Percentiles rank a stretch among this genome's conserved stretches.
Evolutionary conservation across 148 eudicot species (phyloP).

Genomic region (Nepenthes mirabilis): DNA sequence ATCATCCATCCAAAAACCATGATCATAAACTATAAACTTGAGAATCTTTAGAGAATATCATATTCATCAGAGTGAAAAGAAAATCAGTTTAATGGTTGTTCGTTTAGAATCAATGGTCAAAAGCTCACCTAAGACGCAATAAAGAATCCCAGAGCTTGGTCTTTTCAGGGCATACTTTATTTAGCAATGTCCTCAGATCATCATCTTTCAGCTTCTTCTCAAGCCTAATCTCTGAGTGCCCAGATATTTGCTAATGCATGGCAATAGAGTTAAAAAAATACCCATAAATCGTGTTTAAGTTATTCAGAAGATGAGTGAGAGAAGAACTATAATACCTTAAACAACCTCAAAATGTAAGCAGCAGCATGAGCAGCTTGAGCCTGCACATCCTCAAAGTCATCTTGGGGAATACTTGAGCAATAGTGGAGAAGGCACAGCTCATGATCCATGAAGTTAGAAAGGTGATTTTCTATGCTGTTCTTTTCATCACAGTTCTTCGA

Average conservation of each 20-base stretch:
- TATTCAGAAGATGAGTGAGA: neutral
- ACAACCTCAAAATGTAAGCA: conserved; percentile 59
- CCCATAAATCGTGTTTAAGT: neutral
- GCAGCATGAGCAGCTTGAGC: conserved; percentile 56
- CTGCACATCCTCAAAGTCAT: conserved; percentile 64
- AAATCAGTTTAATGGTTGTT: neutral
- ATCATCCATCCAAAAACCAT: too few relatives aligned
- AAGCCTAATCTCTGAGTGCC: conserved; percentile 13
- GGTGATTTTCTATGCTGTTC: conserved; percentile 3
- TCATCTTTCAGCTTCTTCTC: conserved; percentile 19
- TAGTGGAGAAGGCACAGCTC: conserved; percentile 39
- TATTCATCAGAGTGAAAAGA: neutral
- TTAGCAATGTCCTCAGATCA: conserved; percentile 26
- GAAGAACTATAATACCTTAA: conserved; percentile 27
- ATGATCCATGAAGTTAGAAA: conserved; percentile 19
- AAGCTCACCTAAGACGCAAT: too few relatives aligned
- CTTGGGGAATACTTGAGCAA: conserved; percentile 37
- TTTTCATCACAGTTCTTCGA: conserved; percentile 6
- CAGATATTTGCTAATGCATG: conserved; percentile 31
- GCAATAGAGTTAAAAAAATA: neutral
- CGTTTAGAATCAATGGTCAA: too few relatives aligned
- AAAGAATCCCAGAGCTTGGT: conserved; percentile 32
- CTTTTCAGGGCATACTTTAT: conserved; percentile 52
- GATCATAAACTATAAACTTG: too few relatives aligned
- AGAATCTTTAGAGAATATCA: too few relatives aligned